Evolutionary conservation across 768 basidiomycete genomes (phyloP).

Genomic region (Rickenella mellea): DNA sequence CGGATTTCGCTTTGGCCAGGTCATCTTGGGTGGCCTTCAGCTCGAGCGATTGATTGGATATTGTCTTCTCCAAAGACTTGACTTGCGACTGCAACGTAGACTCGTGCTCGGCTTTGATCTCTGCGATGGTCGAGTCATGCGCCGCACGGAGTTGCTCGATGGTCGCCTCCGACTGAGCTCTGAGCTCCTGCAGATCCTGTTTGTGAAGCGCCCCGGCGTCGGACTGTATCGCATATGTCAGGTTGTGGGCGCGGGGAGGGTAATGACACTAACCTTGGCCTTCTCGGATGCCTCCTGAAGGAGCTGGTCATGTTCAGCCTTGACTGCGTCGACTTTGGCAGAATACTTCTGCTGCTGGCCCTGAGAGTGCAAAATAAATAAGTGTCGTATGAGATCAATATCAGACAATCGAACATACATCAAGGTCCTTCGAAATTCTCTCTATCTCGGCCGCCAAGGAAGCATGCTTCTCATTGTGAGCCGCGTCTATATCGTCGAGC

Average conservation of each 20-base stretch:
- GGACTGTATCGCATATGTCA: constrained; percentile 26
- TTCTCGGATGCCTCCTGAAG: constrained; percentile 66
- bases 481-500: constrained; percentile 44
- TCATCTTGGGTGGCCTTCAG: constrained; percentile 82
- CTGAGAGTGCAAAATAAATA: constrained; percentile 25
- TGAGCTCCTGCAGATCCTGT: constrained; percentile 62
- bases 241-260: not conserved
- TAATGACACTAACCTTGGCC: constrained; percentile 49
- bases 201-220: constrained; percentile 65
- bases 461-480: constrained; percentile 37
- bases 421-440: constrained; percentile 49
- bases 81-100: constrained; percentile 49
- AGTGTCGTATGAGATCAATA: not conserved
- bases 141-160: constrained; percentile 61
- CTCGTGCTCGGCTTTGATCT: constrained; percentile 55
- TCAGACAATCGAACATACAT: constrained; percentile 33
- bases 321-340: constrained; percentile 55
- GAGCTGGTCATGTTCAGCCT: constrained; percentile 51
- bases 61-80: constrained; percentile 50
- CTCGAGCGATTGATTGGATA: constrained; percentile 53
- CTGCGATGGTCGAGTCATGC: constrained; percentile 51
- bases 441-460: constrained; percentile 47
- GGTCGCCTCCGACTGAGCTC: constrained; percentile 52
- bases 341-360: constrained; percentile 61
- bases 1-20: constrained; percentile 62